Conservation (phyloP, 2,329 filamentous ascomycete genomes). For the Xylogone sp. region DNA sequence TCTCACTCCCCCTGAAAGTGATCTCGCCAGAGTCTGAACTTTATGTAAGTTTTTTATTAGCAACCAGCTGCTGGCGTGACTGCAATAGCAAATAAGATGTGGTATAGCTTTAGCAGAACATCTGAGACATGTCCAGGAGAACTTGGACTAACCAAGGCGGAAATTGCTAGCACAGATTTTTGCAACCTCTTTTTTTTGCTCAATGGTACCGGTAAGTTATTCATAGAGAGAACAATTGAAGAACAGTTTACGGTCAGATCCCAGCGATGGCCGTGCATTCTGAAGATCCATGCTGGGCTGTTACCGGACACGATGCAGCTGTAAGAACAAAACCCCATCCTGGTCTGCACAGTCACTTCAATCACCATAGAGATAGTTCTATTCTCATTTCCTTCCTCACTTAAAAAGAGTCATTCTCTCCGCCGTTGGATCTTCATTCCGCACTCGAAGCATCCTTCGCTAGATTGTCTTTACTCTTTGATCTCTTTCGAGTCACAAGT, state of each 20-base stretch:
- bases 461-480: slow-evolving; percentile 11
- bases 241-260: not conserved
- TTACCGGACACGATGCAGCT: not conserved
- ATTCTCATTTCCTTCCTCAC: not conserved
- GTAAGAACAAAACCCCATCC: not conserved
- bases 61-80: too few species aligned
- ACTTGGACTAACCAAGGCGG: too few species aligned
- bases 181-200: too few species aligned
- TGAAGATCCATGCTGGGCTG: not conserved
- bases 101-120: too few species aligned
- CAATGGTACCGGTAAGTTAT: too few species aligned
- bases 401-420: slow-evolving; percentile 1
- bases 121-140: too few species aligned
- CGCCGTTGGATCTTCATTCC: slow-evolving; percentile 13
- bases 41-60: too few species aligned
- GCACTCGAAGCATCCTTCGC: slow-evolving; percentile 20
- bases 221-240: not conserved
- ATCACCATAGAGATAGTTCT: not conserved
- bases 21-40: too few species aligned
- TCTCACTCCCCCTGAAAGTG: too few species aligned
- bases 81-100: too few species aligned
- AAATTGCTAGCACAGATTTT: too few species aligned
- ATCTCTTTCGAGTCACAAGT: slow-evolving; percentile 22
- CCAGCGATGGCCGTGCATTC: not conserved
- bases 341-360: not conserved